Percentiles rank a stretch among this genome's conserved stretches.
Evolutionary conservation across 495 filamentous ascomycete genomes (phyloP).

Genomic region (Aspergillus heteromorphus): DNA sequence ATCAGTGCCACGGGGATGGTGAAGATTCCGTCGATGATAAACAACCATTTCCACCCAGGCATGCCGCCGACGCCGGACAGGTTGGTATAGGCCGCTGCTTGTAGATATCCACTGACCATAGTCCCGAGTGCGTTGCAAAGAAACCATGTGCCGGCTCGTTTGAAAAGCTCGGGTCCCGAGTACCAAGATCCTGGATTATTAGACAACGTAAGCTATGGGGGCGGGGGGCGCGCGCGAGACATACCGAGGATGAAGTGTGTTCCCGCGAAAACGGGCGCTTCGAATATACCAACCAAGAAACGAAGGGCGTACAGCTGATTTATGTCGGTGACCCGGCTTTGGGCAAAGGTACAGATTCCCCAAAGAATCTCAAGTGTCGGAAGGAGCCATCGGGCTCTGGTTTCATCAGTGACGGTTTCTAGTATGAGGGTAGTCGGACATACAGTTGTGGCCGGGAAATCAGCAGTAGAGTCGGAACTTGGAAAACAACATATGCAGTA

Average conservation of each 20-base stretch:
- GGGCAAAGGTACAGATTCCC: slow-evolving; percentile 29
- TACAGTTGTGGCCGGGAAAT: slow-evolving; percentile 33
- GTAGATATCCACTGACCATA: slow-evolving; percentile 39
- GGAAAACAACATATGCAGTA: slow-evolving; percentile 36
- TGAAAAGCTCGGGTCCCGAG: slow-evolving; percentile 35
- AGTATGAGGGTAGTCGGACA: background rate
- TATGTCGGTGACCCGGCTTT: slow-evolving; percentile 31
- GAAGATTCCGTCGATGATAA: slow-evolving; percentile 47
- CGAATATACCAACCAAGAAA: slow-evolving; percentile 47
- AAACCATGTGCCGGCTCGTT: slow-evolving; percentile 33
- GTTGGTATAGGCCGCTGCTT: slow-evolving; percentile 43
- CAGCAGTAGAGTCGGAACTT: slow-evolving; percentile 30
- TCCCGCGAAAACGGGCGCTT: slow-evolving; percentile 40
- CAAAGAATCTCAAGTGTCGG: slow-evolving; percentile 28
- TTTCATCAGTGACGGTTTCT: background rate
- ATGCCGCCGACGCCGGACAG: slow-evolving; percentile 39
- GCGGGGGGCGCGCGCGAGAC: too few species aligned
- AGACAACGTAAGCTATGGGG: background rate
- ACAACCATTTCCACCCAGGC: slow-evolving; percentile 46
- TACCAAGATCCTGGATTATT: slow-evolving; percentile 32
- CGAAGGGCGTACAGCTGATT: slow-evolving; percentile 44
- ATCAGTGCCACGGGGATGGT: slow-evolving; percentile 43
- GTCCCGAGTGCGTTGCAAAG: slow-evolving; percentile 31
- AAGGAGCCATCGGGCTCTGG: slow-evolving; percentile 32
- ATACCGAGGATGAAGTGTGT: slow-evolving; percentile 37